Conservation (phyloP, 305 asterid species). For the Monarda citriodora region DNA sequence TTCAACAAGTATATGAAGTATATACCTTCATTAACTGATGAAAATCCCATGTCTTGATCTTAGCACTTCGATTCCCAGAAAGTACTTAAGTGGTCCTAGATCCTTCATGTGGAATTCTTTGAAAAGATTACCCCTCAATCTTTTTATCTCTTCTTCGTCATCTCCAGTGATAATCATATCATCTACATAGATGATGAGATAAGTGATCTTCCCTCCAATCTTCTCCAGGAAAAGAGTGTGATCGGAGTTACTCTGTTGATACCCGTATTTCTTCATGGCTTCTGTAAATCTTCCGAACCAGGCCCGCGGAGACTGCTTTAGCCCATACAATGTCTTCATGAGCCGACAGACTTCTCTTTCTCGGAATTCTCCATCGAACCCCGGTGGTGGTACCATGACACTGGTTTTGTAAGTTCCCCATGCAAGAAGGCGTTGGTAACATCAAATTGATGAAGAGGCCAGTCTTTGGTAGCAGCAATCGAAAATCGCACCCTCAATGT, state of each 20-base stretch:
- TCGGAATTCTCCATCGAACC: too few relatives aligned
- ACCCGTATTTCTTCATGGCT: not conserved
- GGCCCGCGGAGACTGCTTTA: not conserved
- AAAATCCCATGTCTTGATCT: not conserved
- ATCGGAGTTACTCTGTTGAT: not conserved
- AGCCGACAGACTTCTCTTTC: not conserved
- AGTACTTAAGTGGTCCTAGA: not conserved
- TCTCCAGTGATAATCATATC: not conserved
- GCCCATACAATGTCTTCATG: not conserved
- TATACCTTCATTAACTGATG: not conserved
- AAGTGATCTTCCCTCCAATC: not conserved
- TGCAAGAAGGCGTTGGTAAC: not conserved
- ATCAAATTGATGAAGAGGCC: not conserved
- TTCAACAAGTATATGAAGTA: not conserved
- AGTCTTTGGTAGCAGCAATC: not conserved
- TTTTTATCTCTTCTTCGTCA: not conserved
- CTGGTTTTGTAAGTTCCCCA: not conserved
- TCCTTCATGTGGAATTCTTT: too few relatives aligned
- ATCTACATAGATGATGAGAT: not conserved
- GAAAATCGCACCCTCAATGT: not conserved
- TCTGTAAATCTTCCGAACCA: not conserved
- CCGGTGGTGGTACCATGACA: not conserved
- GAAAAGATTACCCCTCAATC: too few relatives aligned
- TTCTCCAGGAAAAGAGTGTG: conserved; percentile 4
- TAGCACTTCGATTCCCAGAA: not conserved